Evolutionary conservation across 2,329 filamentous ascomycete species (phyloP), one percentile per base, ranked within the genome.

Genomic region (Ceratocystis alfenasii): DNA sequence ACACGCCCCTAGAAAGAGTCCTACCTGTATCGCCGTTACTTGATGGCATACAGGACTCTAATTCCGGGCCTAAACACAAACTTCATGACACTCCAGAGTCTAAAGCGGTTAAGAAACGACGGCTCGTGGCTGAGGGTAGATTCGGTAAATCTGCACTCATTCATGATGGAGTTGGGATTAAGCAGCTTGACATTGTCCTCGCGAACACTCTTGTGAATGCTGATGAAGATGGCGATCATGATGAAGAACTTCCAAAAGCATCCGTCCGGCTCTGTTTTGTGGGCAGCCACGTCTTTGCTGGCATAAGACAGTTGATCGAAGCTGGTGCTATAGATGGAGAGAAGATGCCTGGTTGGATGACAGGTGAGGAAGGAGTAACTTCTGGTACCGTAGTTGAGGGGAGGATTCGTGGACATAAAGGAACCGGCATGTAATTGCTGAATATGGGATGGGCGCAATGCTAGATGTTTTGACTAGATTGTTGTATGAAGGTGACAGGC

Each of bases 341-440:
- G 71, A 83, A 79, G 65, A 92, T 95, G 87, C 90, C 91, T 0
- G 88, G 88, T 0, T 95, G 90, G 90, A 87, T 95, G 86, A 94
- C 90, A 0, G 91, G 90, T 1, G 90, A 95, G 71, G 88, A 90
- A 57, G 88, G 86, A 0, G 85, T 94, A 4, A 94, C 88, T 64
- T 80, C 86, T 46, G 88, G 89, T 0, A 81, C 84, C 33, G 84
- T 95, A 3, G 81, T 80, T 69, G 75, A 83, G 67, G 89, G 90
- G 1, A 79, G 85, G 68, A 84, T 91, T 71, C 76, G 76, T 55
- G 83, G 81, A 1, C 76, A 81, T 70, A 83, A 63, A 57, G 55
- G 15, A 44, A 22, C 30, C 7, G n/a, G 20, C 44, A 62, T 15
- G n/a, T 62, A 28, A 62, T 62, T 45, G 20, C 25, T 45, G 6